phyloP scores from a whole-genome alignment of 108 stramenopile genomes.

The Nitzschia sp. region DNA sequence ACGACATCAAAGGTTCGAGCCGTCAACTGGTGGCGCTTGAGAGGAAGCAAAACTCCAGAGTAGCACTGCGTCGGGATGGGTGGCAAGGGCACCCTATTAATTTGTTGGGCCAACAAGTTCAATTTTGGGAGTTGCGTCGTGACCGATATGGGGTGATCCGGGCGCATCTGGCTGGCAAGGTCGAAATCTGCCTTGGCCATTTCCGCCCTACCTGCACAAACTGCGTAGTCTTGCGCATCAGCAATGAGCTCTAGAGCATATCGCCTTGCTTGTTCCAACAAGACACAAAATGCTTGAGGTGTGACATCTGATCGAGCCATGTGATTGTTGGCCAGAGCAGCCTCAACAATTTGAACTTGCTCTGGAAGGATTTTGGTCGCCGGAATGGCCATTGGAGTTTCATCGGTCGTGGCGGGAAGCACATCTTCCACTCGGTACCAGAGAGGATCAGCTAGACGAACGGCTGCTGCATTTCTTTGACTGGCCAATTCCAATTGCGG shows the following conservation, averaged over 20 bases:
- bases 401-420: slow-evolving; percentile 27
- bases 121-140: slow-evolving; percentile 55
- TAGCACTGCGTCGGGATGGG: slow-evolving; percentile 75
- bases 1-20: slow-evolving; percentile 82
- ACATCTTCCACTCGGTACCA: slow-evolving; percentile 59
- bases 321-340: slow-evolving; percentile 51
- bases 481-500: slow-evolving; percentile 43
- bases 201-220: slow-evolving; percentile 50
- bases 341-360: slow-evolving; percentile 62
- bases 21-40: slow-evolving; percentile 61
- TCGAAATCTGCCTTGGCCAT: slow-evolving; percentile 36
- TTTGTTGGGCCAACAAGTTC: slow-evolving; percentile 51
- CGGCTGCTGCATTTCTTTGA: slow-evolving; percentile 35
- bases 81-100: slow-evolving; percentile 72
- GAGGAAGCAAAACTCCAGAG: slow-evolving; percentile 69
- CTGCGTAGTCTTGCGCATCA: slow-evolving; percentile 80
- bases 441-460: slow-evolving; percentile 46
- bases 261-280: slow-evolving; percentile 79
- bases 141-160: slow-evolving; percentile 39
- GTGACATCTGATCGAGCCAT: slow-evolving; percentile 64
- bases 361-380: slow-evolving; percentile 49
- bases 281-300: slow-evolving; percentile 65
- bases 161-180: slow-evolving; percentile 58
- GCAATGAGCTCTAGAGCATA: slow-evolving; percentile 69
- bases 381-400: slow-evolving; percentile 28